Conservation (phyloP, 768 basidiomycete species). For the Suillus sp. region DNA sequence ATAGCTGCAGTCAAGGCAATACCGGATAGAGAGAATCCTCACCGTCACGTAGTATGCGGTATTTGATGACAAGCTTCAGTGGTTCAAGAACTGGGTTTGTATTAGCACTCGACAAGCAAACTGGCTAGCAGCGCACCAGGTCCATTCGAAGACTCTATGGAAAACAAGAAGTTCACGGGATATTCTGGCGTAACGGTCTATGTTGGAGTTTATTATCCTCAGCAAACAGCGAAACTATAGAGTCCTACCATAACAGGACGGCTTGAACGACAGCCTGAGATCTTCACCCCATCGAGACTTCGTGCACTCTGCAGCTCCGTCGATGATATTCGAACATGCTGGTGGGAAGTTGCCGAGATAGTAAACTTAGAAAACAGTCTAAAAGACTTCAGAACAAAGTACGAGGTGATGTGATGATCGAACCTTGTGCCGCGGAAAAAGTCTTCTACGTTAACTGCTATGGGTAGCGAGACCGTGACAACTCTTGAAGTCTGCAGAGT, state of each 20-base stretch:
- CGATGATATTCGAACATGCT: slow-evolving; percentile 74
- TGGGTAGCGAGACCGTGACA: slow-evolving; percentile 72
- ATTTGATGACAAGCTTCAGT: slow-evolving; percentile 65
- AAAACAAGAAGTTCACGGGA: slow-evolving; percentile 80
- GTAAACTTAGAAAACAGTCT: slow-evolving; percentile 93
- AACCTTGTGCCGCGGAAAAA: slow-evolving; percentile 89
- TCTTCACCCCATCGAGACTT: slow-evolving; percentile 51
- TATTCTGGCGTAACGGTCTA: slow-evolving; percentile 78
- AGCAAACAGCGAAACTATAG: slow-evolving; percentile 7
- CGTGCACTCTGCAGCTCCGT: slow-evolving; percentile 53
- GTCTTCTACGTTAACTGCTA: slow-evolving; percentile 94
- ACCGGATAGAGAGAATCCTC: slow-evolving; percentile 12
- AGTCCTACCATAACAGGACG: slow-evolving; percentile 49
- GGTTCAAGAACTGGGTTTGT: slow-evolving; percentile 56
- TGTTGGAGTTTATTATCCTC: slow-evolving; percentile 6
- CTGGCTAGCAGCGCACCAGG: slow-evolving; percentile 46
- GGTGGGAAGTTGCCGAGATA: slow-evolving; percentile 76
- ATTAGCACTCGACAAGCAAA: slow-evolving; percentile 17
- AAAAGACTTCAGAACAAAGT: slow-evolving; percentile 9
- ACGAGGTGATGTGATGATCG: slow-evolving; percentile 17
- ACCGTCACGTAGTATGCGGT: slow-evolving; percentile 87
- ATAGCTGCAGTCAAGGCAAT: slow-evolving; percentile 14
- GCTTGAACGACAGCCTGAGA: slow-evolving; percentile 49
- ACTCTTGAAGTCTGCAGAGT: slow-evolving; percentile 54
- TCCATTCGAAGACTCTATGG: slow-evolving; percentile 63